These are phyloP conservation scores for Cryphonectria parasitica DNA, from an alignment of 2,329 filamentous ascomycete species.

Conservation along the genomic window DNA sequence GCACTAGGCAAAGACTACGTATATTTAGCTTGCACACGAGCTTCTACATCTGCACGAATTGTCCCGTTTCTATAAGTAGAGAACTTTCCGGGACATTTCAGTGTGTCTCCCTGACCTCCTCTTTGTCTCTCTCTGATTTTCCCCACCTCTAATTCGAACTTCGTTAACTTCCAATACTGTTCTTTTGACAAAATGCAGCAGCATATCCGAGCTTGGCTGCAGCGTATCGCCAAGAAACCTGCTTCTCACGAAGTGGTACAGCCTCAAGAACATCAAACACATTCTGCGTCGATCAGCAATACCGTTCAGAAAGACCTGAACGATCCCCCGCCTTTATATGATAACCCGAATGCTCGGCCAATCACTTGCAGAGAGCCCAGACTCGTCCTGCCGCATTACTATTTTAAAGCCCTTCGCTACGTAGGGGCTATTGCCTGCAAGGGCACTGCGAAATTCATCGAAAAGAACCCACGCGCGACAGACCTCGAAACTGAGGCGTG, in stretches of 20 bases:
- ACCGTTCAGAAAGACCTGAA: not conserved
- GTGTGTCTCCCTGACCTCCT: too few relatives aligned
- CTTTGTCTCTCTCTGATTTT: too few relatives aligned
- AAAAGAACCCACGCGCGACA: not conserved
- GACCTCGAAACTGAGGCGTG: not conserved
- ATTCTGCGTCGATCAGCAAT: not conserved
- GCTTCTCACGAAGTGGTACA: not conserved
- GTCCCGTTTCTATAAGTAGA: too few relatives aligned
- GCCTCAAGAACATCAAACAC: not conserved
- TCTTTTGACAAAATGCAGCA: too few relatives aligned
- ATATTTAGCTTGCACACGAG: too few relatives aligned
- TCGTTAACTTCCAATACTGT: too few relatives aligned
- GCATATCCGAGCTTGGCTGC: not conserved
- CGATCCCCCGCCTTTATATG: not conserved
- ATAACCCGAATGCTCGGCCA: not conserved
- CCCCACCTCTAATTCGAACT: too few relatives aligned
- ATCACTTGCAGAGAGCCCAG: not conserved
- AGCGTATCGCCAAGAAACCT: not conserved
- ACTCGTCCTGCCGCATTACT: not conserved
- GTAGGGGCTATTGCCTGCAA: not conserved
- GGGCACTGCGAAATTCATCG: not conserved
- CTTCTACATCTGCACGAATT: too few relatives aligned
- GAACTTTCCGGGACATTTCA: too few relatives aligned
- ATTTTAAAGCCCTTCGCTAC: not conserved
- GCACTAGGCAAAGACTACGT: too few relatives aligned